phyloP scores from a whole-genome alignment of 2,329 filamentous ascomycete genomes.

The Aureobasidium melanogenum region DNA sequence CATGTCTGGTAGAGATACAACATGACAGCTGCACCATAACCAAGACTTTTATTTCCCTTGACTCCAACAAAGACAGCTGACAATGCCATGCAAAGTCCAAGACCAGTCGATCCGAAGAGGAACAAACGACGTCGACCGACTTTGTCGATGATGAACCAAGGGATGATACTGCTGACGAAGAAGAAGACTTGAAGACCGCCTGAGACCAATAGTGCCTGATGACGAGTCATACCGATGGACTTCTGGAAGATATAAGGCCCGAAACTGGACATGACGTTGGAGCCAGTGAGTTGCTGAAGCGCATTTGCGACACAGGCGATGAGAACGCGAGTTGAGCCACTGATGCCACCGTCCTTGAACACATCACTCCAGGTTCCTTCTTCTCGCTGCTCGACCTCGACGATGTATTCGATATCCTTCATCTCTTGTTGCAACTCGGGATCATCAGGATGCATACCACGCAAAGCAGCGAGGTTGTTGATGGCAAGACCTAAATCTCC shows the following conservation, averaged over 20 bases:
- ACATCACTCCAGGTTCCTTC: conserved; percentile 29
- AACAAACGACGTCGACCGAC: conserved; percentile 23
- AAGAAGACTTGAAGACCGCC: conserved; percentile 22
- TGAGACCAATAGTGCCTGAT: conserved; percentile 17
- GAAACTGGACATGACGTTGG: conserved; percentile 22
- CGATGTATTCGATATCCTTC: conserved; percentile 36
- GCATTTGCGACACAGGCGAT: not conserved
- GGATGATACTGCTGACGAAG: conserved; percentile 21
- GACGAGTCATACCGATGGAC: conserved; percentile 15
- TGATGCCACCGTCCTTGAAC: conserved; percentile 27
- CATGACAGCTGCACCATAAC: conserved; percentile 27
- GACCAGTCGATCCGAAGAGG: conserved; percentile 19
- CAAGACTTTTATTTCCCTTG: conserved; percentile 13
- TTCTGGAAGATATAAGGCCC: conserved; percentile 16
- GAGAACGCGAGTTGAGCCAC: conserved; percentile 24
- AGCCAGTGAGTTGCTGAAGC: conserved; percentile 19
- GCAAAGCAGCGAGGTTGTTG: conserved; percentile 38
- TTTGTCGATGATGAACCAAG: conserved; percentile 24
- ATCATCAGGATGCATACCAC: conserved; percentile 38
- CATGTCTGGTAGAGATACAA: conserved; percentile 30
- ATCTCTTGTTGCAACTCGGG: conserved; percentile 29
- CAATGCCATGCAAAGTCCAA: conserved; percentile 20
- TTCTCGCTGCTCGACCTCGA: conserved; percentile 22
- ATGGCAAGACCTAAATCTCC: conserved; percentile 39
- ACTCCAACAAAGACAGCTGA: conserved; percentile 15